Evolutionary conservation across 2,329 filamentous ascomycete genomes (phyloP), one percentile per base, ranked within the genome.

Genomic region (Phialemoniopsis sp.): DNA sequence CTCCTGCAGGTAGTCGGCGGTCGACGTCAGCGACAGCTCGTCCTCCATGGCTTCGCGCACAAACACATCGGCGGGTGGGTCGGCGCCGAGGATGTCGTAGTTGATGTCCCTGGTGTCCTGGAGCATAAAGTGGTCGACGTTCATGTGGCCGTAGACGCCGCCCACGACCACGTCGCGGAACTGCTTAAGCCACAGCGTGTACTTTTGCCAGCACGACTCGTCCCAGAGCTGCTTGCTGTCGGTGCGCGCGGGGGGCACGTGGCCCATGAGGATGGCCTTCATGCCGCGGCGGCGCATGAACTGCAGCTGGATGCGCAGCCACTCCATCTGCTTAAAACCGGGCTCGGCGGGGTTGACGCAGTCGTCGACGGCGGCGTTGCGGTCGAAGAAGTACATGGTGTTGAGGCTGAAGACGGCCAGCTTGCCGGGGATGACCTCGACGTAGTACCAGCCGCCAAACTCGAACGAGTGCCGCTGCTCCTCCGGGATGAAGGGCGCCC

Each of bases 121-220:
- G 13, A 98, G 67, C 55, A 97, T 77, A 62, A 98, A 98, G 60
- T 98, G 93, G 53, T 98, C 93, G 48, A 96, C 87, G 56, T 98
- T 98, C 93, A 98, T 97, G 59, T 98, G 93, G 2, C 91, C 93
- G 55, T 86, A 98, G 6, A 95, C 56, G 18, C 80, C 81, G 12
- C 78, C 81, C 15, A 90, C 74, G 15, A 98, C 74, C 29, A 98
- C 84, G 59, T 98, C 93, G 28, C 93, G 85, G 61, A 89, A 98
- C 59, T 94, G 89, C 50, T 81, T 78, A 54, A 91, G 67, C 89
- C 90, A 97, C 4, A 97, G 67, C 0, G 89, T 86, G 62, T 95
- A 98, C 59, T 95, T 96, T 59, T 96, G 91, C 90, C 91, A 98
- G 66, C 93, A 98, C 0, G 87, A 89, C 69, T 97, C 91, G 49